Evolutionary conservation across 2,329 filamentous ascomycete species (phyloP).

Genomic region (Alternaria sp.): DNA sequence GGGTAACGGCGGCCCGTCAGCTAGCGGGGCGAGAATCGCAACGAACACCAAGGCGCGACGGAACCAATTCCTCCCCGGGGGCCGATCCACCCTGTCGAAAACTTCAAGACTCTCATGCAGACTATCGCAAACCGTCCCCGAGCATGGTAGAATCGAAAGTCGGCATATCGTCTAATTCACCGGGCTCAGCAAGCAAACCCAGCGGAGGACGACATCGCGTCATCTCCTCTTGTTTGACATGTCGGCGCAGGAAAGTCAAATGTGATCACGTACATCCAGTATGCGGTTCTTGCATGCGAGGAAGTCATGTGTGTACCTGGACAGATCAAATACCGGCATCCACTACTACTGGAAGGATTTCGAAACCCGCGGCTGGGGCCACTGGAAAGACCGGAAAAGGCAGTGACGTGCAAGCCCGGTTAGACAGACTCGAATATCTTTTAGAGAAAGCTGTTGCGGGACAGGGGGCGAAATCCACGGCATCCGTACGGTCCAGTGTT

Average conservation of each 20-base stretch:
- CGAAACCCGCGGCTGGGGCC: slow-evolving; percentile 26
- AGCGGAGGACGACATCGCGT: slow-evolving; percentile 43
- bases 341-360: slow-evolving; percentile 28
- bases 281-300: slow-evolving; percentile 47
- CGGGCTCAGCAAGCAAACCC: slow-evolving; percentile 31
- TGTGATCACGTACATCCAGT: slow-evolving; percentile 49
- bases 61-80: slow-evolving; percentile 15
- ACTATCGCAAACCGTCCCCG: slow-evolving; percentile 2
- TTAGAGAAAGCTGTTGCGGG: slow-evolving; percentile 43
- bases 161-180: slow-evolving; percentile 30
- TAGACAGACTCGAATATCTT: slow-evolving; percentile 46
- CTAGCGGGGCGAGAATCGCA: slow-evolving; percentile 13
- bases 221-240: slow-evolving; percentile 49
- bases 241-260: slow-evolving; percentile 47
- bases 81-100: slow-evolving; percentile 21
- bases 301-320: slow-evolving; percentile 47
- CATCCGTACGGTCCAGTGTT: slow-evolving; percentile 23
- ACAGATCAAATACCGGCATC: slow-evolving; percentile 36
- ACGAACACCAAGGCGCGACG: slow-evolving; percentile 6
- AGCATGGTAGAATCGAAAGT: slow-evolving; percentile 36
- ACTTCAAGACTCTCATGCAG: slow-evolving; percentile 14
- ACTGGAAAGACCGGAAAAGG: slow-evolving; percentile 32
- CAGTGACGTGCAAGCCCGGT: slow-evolving; percentile 43
- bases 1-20: slow-evolving; percentile 4
- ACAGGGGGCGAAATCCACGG: slow-evolving; percentile 17